Conservation (phyloP, 208 protist species). For the Wallacemonas rigidus region DNA sequence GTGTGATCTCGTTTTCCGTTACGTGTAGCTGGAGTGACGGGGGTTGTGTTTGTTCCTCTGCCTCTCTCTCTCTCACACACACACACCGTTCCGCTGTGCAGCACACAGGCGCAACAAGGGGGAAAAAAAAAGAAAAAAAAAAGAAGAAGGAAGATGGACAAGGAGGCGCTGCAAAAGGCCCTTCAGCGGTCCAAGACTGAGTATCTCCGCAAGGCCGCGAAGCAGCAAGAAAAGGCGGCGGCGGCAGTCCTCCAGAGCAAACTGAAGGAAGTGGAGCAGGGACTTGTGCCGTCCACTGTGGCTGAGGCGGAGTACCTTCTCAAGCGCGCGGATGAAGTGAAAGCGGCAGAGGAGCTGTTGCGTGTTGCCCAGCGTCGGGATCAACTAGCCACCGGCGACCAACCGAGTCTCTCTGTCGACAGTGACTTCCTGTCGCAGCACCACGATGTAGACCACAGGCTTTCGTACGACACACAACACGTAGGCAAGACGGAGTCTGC, state of each 20-base stretch:
- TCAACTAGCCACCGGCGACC: slow-evolving; percentile 43
- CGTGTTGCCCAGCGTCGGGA: slow-evolving; percentile 54
- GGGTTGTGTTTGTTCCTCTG: no score
- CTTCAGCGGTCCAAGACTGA: slow-evolving; percentile 73
- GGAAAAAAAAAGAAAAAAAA: background rate
- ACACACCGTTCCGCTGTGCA: no score
- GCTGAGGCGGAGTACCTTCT: slow-evolving; percentile 72
- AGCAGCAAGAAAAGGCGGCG: slow-evolving; percentile 67
- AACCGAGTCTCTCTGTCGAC: background rate
- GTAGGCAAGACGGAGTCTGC: background rate
- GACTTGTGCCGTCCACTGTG: slow-evolving; percentile 58
- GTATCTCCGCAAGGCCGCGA: slow-evolving; percentile 63
- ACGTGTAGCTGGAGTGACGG: no score
- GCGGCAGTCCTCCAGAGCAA: slow-evolving; percentile 68
- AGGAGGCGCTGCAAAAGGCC: slow-evolving; percentile 49
- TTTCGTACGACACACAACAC: no score
- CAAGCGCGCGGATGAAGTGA: slow-evolving; percentile 66
- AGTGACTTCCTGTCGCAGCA: background rate
- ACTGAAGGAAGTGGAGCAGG: slow-evolving; percentile 77
- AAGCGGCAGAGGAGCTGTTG: slow-evolving; percentile 60
- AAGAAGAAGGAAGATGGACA: slow-evolving; percentile 41
- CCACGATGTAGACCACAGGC: no score
- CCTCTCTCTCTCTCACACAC: no score
- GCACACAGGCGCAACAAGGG: no score
- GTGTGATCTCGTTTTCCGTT: no score